Evolutionary conservation across 225 moss, liverwort and hornwort genomes (phyloP).

Genomic region (Pseudoscleropodium purum): DNA sequence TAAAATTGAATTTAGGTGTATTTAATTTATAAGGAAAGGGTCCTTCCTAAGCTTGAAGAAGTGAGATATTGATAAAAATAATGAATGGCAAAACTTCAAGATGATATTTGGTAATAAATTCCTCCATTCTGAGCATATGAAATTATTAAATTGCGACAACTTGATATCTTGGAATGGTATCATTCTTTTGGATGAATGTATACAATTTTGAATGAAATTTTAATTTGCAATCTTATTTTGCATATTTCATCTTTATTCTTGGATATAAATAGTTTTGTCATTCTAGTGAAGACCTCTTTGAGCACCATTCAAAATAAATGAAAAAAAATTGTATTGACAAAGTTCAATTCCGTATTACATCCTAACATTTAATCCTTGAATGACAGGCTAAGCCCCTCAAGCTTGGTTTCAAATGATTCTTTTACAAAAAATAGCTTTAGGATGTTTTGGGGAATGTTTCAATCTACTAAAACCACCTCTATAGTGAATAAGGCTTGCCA

Average conservation of each 20-base stretch:
- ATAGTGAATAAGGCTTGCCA: neutral
- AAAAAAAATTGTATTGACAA: neutral
- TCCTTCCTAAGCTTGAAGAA: neutral
- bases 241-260: neutral
- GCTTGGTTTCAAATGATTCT: neutral
- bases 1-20: neutral
- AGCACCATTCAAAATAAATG: neutral
- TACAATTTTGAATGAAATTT: neutral
- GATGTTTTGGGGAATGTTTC: neutral
- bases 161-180: neutral
- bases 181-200: neutral
- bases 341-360: neutral
- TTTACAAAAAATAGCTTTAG: neutral
- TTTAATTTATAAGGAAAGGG: neutral
- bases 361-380: neutral
- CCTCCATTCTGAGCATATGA: neutral
- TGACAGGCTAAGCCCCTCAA: rapidly evolving
- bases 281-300: neutral
- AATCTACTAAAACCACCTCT: neutral
- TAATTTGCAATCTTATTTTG: neutral
- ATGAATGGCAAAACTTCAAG: neutral
- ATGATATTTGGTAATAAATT: neutral
- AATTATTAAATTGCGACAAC: neutral
- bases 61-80: neutral
- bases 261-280: neutral